Evolutionary conservation across 495 filamentous ascomycete genomes (phyloP).

Genomic region (Talaromyces borbonicus): DNA sequence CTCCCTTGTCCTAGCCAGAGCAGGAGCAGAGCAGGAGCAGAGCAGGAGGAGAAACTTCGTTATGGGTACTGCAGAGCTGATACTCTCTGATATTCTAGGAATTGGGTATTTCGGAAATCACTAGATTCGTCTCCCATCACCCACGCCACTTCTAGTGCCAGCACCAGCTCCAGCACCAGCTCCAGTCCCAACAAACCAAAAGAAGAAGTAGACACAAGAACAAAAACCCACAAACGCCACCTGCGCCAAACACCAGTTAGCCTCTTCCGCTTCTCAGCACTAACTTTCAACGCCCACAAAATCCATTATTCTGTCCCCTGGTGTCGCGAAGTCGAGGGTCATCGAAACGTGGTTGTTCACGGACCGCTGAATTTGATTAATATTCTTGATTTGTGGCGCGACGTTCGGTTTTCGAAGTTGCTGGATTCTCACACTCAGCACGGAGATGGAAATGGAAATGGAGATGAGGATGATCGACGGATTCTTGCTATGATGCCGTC

Average conservation of each 20-base stretch:
- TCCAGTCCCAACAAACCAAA: slow-evolving; percentile 10
- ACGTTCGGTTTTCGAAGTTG: slow-evolving; percentile 18
- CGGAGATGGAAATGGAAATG: no score
- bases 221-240: slow-evolving; percentile 26
- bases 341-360: slow-evolving; percentile 51
- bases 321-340: slow-evolving; percentile 49
- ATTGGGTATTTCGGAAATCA: slow-evolving; percentile 50
- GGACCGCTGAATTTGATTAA: slow-evolving; percentile 54
- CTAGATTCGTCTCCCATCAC: slow-evolving; percentile 15
- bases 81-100: slow-evolving; percentile 23
- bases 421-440: no score
- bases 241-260: slow-evolving; percentile 44
- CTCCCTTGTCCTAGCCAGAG: neutral
- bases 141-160: no score
- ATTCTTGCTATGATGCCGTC: slow-evolving; percentile 24
- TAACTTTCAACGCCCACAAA: slow-evolving; percentile 65
- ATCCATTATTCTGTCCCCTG: slow-evolving; percentile 59
- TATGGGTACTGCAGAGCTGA: neutral
- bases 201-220: neutral
- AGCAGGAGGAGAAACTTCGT: no score
- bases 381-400: slow-evolving; percentile 56
- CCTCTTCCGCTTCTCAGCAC: slow-evolving; percentile 61
- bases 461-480: slow-evolving; percentile 3
- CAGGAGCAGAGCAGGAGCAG: no score
- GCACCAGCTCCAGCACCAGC: no score